Evolutionary conservation across 768 basidiomycete species (phyloP).

Genomic region (Gymnopilus dilepis): DNA sequence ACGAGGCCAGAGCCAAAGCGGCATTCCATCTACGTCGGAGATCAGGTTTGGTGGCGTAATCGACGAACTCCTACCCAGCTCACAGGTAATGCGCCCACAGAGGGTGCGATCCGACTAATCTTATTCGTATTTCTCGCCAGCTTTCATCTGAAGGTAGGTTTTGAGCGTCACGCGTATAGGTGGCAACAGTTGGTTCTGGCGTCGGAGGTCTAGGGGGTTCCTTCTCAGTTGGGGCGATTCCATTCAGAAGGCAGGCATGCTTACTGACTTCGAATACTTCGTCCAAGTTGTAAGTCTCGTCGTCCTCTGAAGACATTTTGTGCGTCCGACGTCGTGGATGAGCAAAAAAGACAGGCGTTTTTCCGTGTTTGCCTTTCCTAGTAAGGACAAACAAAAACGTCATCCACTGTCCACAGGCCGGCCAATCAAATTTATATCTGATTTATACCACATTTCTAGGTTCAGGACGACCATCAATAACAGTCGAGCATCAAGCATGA

Average conservation of each 20-base stretch:
- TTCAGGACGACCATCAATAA: background rate
- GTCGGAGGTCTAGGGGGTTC: conserved; percentile 72
- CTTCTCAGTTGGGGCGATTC: conserved; percentile 38
- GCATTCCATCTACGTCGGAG: conserved; percentile 73
- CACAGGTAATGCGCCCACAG: conserved; percentile 86
- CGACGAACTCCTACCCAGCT: conserved; percentile 16
- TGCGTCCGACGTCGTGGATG: background rate
- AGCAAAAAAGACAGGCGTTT: too few species aligned
- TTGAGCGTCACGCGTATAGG: conserved; percentile 48
- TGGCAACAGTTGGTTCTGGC: conserved; percentile 61
- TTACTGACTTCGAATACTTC: conserved; percentile 54
- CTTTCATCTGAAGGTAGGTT: conserved; percentile 21
- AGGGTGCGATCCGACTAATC: conserved; percentile 79
- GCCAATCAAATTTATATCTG: background rate
- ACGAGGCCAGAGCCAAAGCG: conserved; percentile 71
- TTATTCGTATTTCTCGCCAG: conserved; percentile 58
- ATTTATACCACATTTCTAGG: too few species aligned
- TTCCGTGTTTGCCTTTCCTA: background rate
- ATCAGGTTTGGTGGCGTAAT: background rate
- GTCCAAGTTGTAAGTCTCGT: conserved; percentile 43
- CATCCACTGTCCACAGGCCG: too few species aligned
- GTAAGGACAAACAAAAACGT: background rate
- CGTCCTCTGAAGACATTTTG: conserved; percentile 5
- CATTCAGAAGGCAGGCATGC: background rate
- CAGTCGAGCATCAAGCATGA: background rate